Base-by-base conservation (phyloP, 495 filamentous ascomycete genomes). In the Lophiostoma macrostomum region DNA sequence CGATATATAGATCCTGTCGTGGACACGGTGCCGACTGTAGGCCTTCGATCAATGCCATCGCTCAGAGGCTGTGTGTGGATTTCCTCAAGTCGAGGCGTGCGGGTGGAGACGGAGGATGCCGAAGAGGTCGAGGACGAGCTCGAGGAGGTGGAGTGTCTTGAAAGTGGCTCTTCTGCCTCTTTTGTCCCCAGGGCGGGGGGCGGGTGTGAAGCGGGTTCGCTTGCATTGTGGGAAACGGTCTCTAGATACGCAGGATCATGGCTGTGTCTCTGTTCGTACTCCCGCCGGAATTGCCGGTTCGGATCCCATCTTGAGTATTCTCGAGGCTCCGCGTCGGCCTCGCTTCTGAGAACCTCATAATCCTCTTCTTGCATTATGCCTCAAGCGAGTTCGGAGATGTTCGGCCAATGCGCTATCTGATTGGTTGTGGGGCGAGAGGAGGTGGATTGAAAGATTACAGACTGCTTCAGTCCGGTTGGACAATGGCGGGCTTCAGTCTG, bases 281-380 rank as follows among this genome's bases (percentile, higher is more conserved):
- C 12, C 22, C 13, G 35, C 22, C 46, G 24, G 37, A 58, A 51
- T 24, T 45, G 25, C 3, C 18, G 2, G 5, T 52, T 27, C n/a
- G 20, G 5, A 19, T 58, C 54, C 54, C 54, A 58, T 46, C 52
- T 16, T 22, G 45, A 37, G 25, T 51, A 58, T 39, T 47, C 7
- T 18, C 22, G 5, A 18, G 37, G 54, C 8, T 58, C 47, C 10
- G 54, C 54, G 7, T 40, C 10, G n/a, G 54, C 54, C 34, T 58
- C 54, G 24, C 22, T 28, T 12, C 47, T 7, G 5, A 58, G 22
- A 5, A 58, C 34, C n/a, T 44, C 37, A 22, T 58, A 51, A 22
- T 58, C 54, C 28, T 51, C 47, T 23, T 58, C 46, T 14, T 58
- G 28, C 54, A 58, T 58, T 22, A 25, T 22, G 5, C 5, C 22